Conservation (phyloP, 305 asterid species). For the Stenogyne calaminthoides region DNA sequence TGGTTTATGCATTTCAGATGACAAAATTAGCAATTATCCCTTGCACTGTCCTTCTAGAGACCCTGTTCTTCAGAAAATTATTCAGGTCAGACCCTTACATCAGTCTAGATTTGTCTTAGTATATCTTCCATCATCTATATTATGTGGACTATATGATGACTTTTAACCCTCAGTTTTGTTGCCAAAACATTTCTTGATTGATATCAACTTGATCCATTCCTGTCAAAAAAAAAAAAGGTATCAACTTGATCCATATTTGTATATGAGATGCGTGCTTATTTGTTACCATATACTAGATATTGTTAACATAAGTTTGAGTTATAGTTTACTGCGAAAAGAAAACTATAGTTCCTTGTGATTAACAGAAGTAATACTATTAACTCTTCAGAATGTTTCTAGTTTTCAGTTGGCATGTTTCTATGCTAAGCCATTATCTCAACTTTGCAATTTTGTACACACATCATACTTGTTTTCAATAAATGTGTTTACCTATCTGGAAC, state of each 20-base stretch:
- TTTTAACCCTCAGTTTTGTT: neutral
- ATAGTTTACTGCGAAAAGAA: neutral
- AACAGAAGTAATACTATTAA: neutral
- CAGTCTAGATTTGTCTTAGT: constrained; percentile 17
- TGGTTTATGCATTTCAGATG: constrained; percentile 51
- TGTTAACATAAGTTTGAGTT: neutral
- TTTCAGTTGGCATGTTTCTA: neutral
- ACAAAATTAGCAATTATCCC: constrained; percentile 78
- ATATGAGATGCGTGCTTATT: constrained; percentile 20
- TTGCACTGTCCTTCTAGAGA: constrained; percentile 79
- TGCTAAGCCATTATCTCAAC: constrained; percentile 7
- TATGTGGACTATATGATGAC: neutral
- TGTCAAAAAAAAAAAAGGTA: too few species aligned
- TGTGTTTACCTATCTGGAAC: neutral
- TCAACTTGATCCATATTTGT: constrained; percentile 10
- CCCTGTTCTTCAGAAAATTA: constrained; percentile 60
- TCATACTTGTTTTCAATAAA: constrained; percentile 9
- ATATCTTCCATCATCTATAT: constrained; percentile 4
- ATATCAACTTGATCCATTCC: too few species aligned
- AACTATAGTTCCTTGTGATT: neutral
- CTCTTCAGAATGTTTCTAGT: constrained; percentile 7
- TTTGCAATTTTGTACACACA: constrained; percentile 12
- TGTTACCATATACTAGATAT: constrained; percentile 8
- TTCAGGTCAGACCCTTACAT: constrained; percentile 57
- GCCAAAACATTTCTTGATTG: neutral